These are phyloP conservation scores for Saccharomycopsis capsularis DNA, from an alignment of 805 yeast genomes.

Conservation along the genomic window DNA sequence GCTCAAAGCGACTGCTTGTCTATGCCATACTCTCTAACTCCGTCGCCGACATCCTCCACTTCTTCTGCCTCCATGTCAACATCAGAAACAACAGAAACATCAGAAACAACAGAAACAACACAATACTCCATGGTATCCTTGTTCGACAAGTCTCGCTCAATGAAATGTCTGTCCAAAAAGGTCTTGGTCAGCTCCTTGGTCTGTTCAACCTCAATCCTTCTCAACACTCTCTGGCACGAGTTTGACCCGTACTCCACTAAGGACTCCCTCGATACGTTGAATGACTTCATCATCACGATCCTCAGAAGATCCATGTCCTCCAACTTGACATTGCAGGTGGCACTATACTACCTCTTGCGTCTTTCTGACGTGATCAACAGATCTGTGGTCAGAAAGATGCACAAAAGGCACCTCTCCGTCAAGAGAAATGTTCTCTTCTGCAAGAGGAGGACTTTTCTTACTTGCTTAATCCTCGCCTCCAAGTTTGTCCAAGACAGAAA, in stretches of 20 bases:
- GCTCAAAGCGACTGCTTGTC: no score
- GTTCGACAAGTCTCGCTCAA: background rate
- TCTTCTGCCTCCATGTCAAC: background rate
- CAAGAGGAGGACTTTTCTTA: conserved; percentile 61
- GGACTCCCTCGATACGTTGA: background rate
- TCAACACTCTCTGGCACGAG: conserved; percentile 8
- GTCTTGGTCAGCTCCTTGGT: background rate
- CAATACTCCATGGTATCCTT: no score
- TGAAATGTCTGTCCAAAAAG: background rate
- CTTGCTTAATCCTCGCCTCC: conserved; percentile 62
- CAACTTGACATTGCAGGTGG: conserved; percentile 54
- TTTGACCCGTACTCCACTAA: background rate
- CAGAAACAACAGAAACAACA: no score
- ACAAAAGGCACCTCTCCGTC: conserved; percentile 20
- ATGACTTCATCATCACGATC: conserved; percentile 35
- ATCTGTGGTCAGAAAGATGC: background rate
- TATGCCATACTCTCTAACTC: no score
- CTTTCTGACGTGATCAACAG: conserved; percentile 23
- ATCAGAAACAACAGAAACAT: background rate
- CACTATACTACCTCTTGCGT: conserved; percentile 50
- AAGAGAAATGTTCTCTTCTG: conserved; percentile 28
- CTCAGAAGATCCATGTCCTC: conserved; percentile 51
- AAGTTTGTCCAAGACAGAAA: conserved; percentile 71
- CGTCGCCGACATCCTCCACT: no score
- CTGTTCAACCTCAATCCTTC: background rate